phyloP scores from a whole-genome alignment of 1,139 yeast genomes.

The Williopsis jadinii region DNA sequence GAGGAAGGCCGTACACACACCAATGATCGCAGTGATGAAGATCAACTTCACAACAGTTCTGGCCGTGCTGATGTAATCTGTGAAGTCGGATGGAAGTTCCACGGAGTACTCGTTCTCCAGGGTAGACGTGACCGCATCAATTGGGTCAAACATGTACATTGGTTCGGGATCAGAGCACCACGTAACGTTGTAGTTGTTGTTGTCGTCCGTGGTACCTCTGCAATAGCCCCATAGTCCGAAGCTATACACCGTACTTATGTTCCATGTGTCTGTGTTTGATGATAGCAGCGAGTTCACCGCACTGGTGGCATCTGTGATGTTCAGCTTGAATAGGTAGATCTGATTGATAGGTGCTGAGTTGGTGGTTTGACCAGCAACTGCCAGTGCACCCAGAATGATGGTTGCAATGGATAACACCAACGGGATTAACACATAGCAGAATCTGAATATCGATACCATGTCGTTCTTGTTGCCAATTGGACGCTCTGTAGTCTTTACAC shows the following conservation, averaged over 20 bases:
- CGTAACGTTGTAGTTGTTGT: constrained; percentile 32
- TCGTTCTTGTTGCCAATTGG: not conserved
- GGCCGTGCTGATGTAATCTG: constrained; percentile 29
- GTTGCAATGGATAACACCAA: constrained; percentile 31
- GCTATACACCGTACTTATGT: constrained; percentile 51
- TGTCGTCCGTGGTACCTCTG: constrained; percentile 36
- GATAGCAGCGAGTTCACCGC: constrained; percentile 1
- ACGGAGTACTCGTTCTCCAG: constrained; percentile 7
- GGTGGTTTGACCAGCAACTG: constrained; percentile 34
- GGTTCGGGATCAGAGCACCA: constrained; percentile 49
- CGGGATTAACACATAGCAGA: constrained; percentile 32
- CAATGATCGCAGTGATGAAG: constrained; percentile 40
- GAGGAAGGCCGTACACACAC: constrained; percentile 34
- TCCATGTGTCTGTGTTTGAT: constrained; percentile 7
- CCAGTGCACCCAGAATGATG: constrained; percentile 31
- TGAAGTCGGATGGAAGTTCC: constrained; percentile 27
- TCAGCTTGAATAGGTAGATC: constrained; percentile 35
- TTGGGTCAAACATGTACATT: constrained; percentile 47
- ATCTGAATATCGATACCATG: constrained; percentile 22
- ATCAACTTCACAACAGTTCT: constrained; percentile 36
- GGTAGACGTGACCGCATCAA: constrained; percentile 22
- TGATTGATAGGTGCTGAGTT: constrained; percentile 29
- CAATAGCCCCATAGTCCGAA: constrained; percentile 75
- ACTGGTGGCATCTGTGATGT: constrained; percentile 27
- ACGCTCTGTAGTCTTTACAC: no score